These are phyloP conservation scores for Cardamine resedifolia DNA, from an alignment of 345 rosid species.

Conservation along the genomic window DNA sequence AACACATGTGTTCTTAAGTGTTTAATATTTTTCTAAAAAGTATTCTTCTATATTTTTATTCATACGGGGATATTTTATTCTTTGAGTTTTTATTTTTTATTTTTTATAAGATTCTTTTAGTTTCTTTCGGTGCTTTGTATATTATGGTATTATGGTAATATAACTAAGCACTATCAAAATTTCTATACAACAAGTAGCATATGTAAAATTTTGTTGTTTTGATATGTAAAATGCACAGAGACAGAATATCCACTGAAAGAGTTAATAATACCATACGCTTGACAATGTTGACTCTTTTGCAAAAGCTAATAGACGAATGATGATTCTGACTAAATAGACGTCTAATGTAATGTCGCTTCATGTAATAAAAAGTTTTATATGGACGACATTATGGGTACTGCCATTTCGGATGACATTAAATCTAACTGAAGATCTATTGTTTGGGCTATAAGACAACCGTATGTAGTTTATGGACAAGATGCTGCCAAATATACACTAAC, in stretches of 20 bases:
- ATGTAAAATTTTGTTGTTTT: not conserved
- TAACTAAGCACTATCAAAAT: no score
- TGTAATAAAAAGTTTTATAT: not conserved
- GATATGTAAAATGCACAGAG: not conserved
- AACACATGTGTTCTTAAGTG: no score
- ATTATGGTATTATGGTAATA: not conserved
- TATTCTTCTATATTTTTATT: no score
- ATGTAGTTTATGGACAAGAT: not conserved
- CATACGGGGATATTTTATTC: no score
- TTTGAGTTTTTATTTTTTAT: no score
- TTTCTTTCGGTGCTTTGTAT: no score
- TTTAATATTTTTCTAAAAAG: no score
- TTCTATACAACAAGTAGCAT: not conserved
- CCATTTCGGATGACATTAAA: not conserved
- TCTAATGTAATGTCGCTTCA: constrained; percentile 24
- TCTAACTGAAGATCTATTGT: not conserved
- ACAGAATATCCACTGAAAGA: constrained; percentile 17
- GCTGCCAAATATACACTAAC: not conserved
- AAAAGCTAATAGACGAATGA: constrained; percentile 21
- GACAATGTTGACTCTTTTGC: constrained; percentile 32
- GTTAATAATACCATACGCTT: constrained; percentile 25
- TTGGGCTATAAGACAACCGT: not conserved
- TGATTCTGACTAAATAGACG: constrained; percentile 16
- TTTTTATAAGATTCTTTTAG: not conserved
- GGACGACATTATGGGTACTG: not conserved